A percentile compares a stretch with the other conserved stretches of the same genome.
phyloP scores from a whole-genome alignment of 148 eudicot genomes.

The Chenopodium suecicum region DNA sequence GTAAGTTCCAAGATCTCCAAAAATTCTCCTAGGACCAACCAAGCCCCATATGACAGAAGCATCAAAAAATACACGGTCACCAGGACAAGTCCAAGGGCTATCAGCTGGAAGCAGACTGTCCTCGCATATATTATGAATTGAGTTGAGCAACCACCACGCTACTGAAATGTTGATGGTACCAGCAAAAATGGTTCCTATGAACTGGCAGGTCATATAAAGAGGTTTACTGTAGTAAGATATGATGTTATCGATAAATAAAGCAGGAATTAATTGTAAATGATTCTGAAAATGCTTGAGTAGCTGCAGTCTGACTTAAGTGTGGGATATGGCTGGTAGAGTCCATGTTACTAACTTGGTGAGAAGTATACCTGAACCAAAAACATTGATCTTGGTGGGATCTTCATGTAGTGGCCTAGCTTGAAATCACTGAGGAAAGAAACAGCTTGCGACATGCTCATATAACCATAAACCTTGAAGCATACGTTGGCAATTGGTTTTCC shows the following conservation, averaged over 20 bases:
- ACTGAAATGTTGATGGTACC: slow-evolving; percentile 83
- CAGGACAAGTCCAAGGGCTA: slow-evolving; percentile 97
- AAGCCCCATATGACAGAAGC: slow-evolving; percentile 99
- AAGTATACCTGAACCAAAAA: slow-evolving; percentile 88
- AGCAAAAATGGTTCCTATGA: slow-evolving; percentile 92
- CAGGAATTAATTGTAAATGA: background rate
- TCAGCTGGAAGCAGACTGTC: slow-evolving; percentile 71
- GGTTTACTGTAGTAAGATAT: slow-evolving; percentile 8
- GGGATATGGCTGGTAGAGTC: background rate
- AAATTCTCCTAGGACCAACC: slow-evolving; percentile 86
- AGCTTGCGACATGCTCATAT: slow-evolving; percentile 99
- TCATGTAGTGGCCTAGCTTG: slow-evolving; percentile 99
- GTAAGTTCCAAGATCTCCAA: slow-evolving; percentile 75
- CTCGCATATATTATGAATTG: slow-evolving; percentile 74
- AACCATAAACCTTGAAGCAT: slow-evolving; percentile 90
- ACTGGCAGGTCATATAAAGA: slow-evolving; percentile 39
- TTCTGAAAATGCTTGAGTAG: background rate
- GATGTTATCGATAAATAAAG: background rate
- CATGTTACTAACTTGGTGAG: slow-evolving; percentile 1
- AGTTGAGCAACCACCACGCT: slow-evolving; percentile 84
- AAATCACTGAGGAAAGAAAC: slow-evolving; percentile 92
- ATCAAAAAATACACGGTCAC: slow-evolving; percentile 86
- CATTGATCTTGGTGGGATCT: slow-evolving; percentile 99
- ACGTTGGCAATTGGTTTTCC: slow-evolving; percentile 98
- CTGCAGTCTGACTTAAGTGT: background rate